Evolutionary conservation across 2,329 filamentous ascomycete genomes (phyloP).

Genomic region (Ploettnerulaceae sp.): DNA sequence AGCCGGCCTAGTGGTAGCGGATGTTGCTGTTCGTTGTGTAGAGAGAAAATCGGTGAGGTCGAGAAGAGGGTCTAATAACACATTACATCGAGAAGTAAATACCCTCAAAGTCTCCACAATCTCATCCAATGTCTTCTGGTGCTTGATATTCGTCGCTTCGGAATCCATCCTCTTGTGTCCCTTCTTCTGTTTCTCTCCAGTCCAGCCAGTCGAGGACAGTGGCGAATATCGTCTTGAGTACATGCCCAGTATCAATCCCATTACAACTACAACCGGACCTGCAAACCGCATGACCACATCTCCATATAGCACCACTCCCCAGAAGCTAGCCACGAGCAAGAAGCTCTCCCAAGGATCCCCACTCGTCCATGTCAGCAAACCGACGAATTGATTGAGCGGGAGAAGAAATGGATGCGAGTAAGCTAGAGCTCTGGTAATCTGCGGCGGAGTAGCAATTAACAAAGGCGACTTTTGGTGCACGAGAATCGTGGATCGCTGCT

Average conservation of each 20-base stretch:
- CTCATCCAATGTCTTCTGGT: conserved; percentile 93
- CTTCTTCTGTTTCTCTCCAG: conserved; percentile 52
- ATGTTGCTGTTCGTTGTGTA: conserved; percentile 84
- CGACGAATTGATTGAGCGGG: conserved; percentile 78
- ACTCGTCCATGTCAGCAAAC: conserved; percentile 88
- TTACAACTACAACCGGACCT: conserved; percentile 77
- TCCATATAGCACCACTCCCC: conserved; percentile 81
- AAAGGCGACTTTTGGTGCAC: conserved; percentile 96
- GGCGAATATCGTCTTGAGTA: conserved; percentile 87
- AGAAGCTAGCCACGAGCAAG: conserved; percentile 77
- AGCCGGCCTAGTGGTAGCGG: conserved; percentile 83
- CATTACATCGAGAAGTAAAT: conserved; percentile 87
- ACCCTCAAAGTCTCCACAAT: conserved; percentile 91
- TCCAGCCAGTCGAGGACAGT: conserved; percentile 78
- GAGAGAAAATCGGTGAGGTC: conserved; percentile 90
- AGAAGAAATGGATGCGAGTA: conserved; percentile 94
- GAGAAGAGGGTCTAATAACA: conserved; percentile 82
- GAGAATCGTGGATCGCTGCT: conserved; percentile 83
- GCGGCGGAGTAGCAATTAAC: conserved; percentile 86
- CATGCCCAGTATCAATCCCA: conserved; percentile 82
- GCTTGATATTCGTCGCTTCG: conserved; percentile 62
- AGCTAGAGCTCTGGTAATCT: conserved; percentile 87
- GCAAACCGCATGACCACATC: conserved; percentile 75
- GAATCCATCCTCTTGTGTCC: conserved; percentile 43
- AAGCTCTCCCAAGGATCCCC: conserved; percentile 97